phyloP scores from a whole-genome alignment of 139 green algal genomes.

The Coelastrella sp. region DNA sequence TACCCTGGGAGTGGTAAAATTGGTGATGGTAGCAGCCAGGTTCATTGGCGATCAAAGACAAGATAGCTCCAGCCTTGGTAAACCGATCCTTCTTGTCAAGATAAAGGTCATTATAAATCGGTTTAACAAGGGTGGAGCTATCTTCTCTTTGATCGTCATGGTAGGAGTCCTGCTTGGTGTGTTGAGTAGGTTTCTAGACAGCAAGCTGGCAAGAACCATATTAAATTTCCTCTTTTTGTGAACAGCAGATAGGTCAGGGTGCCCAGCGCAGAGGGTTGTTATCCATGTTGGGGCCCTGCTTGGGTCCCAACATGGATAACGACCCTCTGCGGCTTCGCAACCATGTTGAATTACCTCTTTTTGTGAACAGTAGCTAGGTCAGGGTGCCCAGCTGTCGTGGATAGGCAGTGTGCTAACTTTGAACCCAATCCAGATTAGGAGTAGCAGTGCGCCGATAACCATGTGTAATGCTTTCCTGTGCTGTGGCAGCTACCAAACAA shows the following conservation, averaged over 20 bases:
- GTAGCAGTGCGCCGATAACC: not conserved
- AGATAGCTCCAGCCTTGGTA: too few species aligned
- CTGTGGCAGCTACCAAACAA: too few species aligned
- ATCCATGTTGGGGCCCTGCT: not conserved
- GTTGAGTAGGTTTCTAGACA: not conserved
- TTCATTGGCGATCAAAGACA: too few species aligned
- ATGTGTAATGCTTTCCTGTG: too few species aligned
- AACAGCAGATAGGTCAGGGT: too few species aligned
- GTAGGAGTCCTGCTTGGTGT: not conserved
- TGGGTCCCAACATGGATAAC: not conserved
- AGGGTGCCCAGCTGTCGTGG: not conserved
- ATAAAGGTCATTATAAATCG: too few species aligned
- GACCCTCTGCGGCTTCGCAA: not conserved
- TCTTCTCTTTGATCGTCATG: not conserved
- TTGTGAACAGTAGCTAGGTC: not conserved
- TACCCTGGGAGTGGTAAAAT: too few species aligned
- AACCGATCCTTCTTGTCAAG: too few species aligned
- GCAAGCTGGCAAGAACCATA: not conserved
- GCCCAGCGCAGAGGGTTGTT: too few species aligned
- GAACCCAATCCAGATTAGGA: not conserved
- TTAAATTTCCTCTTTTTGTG: too few species aligned
- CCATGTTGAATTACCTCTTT: not conserved
- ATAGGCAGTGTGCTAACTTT: not conserved
- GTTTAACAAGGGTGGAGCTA: not conserved
- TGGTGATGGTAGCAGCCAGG: too few species aligned